Conservation (phyloP, 495 filamentous ascomycete species). For the Lineolata rhizophorae region DNA sequence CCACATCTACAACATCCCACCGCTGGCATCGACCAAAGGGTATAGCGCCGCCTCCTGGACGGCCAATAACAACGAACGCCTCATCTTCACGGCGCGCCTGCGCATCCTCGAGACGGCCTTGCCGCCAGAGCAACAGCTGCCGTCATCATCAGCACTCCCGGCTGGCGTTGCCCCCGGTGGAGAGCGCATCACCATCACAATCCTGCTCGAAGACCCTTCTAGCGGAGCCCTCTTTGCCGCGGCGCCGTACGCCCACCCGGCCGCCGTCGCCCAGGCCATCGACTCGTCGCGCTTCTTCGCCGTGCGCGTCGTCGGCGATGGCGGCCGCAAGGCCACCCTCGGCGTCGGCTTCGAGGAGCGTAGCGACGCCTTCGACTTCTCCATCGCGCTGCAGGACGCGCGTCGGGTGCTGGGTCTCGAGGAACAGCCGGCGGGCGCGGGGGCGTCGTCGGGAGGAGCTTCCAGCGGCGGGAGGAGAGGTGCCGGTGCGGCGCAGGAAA, state of each 20-base stretch:
- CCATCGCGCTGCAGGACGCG: conserved; percentile 54
- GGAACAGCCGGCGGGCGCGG: conserved; percentile 4
- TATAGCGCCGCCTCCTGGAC: conserved; percentile 60
- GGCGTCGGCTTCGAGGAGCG: conserved; percentile 77
- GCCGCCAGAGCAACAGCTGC: too few species aligned
- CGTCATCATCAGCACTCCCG: too few species aligned
- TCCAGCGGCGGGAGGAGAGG: conserved; percentile 10
- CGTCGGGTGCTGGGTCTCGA: conserved; percentile 31
- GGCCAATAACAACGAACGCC: conserved; percentile 35
- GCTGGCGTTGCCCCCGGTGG: conserved; percentile 10
- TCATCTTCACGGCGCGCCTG: conserved; percentile 67
- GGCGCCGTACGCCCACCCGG: conserved; percentile 38
- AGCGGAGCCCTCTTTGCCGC: conserved; percentile 60
- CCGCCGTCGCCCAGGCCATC: conserved; percentile 43
- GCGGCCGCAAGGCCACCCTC: conserved; percentile 44
- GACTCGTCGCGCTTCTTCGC: conserved; percentile 68
- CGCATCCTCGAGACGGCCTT: conserved; percentile 57
- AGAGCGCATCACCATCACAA: conserved; percentile 41
- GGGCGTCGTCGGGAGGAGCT: too few species aligned
- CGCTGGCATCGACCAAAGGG: conserved; percentile 43
- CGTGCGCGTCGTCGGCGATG: conserved; percentile 46
- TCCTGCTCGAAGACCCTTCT: conserved; percentile 49
- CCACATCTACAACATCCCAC: conserved; percentile 66
- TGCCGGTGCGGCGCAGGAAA: conserved; percentile 11
- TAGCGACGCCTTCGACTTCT: conserved; percentile 62